Evolutionary conservation across 192 early-diverging fungal species (phyloP).

Genomic region (Backusella tarrabulga): DNA sequence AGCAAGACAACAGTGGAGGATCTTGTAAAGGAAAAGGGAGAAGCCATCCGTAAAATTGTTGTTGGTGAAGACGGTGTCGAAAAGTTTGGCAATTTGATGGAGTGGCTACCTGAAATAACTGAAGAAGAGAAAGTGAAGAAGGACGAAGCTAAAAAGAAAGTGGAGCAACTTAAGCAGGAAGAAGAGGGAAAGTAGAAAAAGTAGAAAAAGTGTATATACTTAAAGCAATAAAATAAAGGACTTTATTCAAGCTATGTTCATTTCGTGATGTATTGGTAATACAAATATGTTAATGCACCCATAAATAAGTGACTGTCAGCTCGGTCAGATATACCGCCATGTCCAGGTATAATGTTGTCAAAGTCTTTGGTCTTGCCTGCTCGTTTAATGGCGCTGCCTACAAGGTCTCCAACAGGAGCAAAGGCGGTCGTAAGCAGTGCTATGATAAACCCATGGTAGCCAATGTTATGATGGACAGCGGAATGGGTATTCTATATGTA

Average conservation of each 20-base stretch:
- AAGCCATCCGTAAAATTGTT: conserved; percentile 57
- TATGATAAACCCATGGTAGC: conserved; percentile 80
- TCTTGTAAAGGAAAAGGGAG: conserved; percentile 74
- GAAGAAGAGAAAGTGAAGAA: conserved; percentile 43
- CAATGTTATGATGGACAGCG: conserved; percentile 40
- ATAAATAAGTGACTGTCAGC: conserved; percentile 98
- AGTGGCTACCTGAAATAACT: conserved; percentile 53
- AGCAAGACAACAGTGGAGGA: conserved; percentile 74
- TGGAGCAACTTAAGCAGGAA: background rate
- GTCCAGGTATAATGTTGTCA: conserved; percentile 93
- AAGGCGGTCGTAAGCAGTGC: conserved; percentile 88
- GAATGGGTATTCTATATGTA: background rate
- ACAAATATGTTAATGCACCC: conserved; percentile 88
- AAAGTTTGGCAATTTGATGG: conserved; percentile 42
- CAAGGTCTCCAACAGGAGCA: conserved; percentile 97
- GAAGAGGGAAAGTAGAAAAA: background rate
- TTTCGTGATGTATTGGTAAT: conserved; percentile 44
- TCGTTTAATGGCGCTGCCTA: conserved; percentile 92
- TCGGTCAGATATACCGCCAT: conserved; percentile 95
- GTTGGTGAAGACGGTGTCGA: conserved; percentile 39
- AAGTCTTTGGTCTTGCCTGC: conserved; percentile 98
- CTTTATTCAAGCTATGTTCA: background rate
- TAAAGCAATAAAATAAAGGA: background rate
- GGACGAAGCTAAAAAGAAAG: conserved; percentile 18
- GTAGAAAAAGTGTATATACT: background rate